Base-by-base conservation (phyloP, 1,139 yeast genomes). In the Taphrina flavorubra region DNA sequence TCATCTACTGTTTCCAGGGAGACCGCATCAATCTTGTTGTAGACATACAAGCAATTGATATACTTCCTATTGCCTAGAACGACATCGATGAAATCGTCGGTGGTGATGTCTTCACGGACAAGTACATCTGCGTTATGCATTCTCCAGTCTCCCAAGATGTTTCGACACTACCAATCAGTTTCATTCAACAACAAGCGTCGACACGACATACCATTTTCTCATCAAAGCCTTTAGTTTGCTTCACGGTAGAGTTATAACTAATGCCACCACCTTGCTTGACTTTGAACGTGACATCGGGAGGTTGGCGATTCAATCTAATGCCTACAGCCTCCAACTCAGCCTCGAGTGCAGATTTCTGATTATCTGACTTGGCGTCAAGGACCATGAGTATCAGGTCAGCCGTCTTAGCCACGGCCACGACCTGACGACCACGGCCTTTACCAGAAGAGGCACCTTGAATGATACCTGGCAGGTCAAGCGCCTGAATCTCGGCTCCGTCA, bases 361-460 rank as follows among this genome's bases (percentile, higher is more conserved):
- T 92, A 49, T 86, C 87, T 51, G 96, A 90, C 78, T 94, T 94
- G 2, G 98, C 97, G 79, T 94, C 99, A 73, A 94, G 80, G 67
- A 94, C 94, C 96, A 94, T 94, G 76, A 94, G 81, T 72, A 94
- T 88, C 76, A 94, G 81, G 77, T 94, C 98, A 0, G 97, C 92
- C 0, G 99, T 94, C 78, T 73, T 67, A 0, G 97, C 97, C 0
- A 97, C 95, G 0, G 98, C 90, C 73, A 94, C 92, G 57, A 94
- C 99, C 77, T 94, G 98, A 74, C 97, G 84, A 71, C 99, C 99
- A 79, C 99, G 86, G 75, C 99, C 99, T 78, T 92, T 92, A 75
- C 99, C 99, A 77, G 90, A 97, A 39, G 96, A 84, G 14, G 99
- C 99, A 53, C 98, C 98, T 77, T 90, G 91, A 71, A 94, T 94